phyloP scores from a whole-genome alignment of 495 filamentous ascomycete genomes.

The Thozetella sp. region DNA sequence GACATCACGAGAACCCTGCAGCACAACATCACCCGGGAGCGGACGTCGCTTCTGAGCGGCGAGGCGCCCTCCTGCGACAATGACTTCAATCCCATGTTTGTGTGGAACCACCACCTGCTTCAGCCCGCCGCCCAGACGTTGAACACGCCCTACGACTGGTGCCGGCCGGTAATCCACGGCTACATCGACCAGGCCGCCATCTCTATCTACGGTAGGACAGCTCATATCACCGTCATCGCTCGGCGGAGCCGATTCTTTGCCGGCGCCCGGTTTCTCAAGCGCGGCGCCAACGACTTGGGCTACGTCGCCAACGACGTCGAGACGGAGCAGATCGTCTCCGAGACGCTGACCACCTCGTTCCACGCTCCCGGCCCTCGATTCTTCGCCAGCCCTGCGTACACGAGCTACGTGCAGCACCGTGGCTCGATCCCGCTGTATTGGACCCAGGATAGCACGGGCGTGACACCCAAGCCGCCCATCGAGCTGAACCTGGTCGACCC shows the following conservation, averaged over 20 bases:
- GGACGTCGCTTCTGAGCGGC: conserved; percentile 68
- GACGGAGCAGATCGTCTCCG: conserved; percentile 97
- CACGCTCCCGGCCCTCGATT: conserved; percentile 86
- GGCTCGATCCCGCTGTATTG: conserved; percentile 97
- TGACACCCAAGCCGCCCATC: conserved; percentile 93
- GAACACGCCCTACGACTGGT: conserved; percentile 90
- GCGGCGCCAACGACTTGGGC: conserved; percentile 92
- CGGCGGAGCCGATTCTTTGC: conserved; percentile 92
- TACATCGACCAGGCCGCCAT: conserved; percentile 91
- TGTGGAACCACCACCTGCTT: conserved; percentile 94
- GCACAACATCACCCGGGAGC: conserved; percentile 85
- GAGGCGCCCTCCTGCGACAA: conserved; percentile 53
- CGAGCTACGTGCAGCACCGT: conserved; percentile 94
- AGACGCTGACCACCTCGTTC: conserved; percentile 91
- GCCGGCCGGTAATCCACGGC: conserved; percentile 92
- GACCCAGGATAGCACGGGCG: conserved; percentile 96
- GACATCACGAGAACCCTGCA: conserved; percentile 93
- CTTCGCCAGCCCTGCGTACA: conserved; percentile 87
- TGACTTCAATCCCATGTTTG: conserved; percentile 92
- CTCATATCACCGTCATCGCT: conserved; percentile 93
- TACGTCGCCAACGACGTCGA: conserved; percentile 99
- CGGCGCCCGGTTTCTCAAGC: conserved; percentile 90
- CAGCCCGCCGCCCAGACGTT: conserved; percentile 70
- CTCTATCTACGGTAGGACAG: conserved; percentile 78
- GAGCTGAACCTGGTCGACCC: conserved; percentile 93